A percentile compares a stretch with the other conserved stretches of the same genome.
phyloP scores from a whole-genome alignment of 495 filamentous ascomycete species.

The Acidomyces sp. region DNA sequence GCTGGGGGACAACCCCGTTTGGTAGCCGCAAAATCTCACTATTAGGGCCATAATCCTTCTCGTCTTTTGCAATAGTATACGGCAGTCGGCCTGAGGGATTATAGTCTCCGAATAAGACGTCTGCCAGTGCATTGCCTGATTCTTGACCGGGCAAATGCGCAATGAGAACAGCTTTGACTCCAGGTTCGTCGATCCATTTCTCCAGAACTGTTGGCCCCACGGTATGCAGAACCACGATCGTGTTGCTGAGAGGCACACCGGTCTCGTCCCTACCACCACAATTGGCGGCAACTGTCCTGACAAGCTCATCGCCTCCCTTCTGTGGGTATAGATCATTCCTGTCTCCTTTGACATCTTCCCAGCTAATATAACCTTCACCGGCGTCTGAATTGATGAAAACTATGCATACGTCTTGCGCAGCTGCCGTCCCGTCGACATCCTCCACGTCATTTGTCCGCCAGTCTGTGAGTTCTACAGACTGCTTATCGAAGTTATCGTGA shows the following conservation, averaged over 20 bases:
- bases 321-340: slow-evolving; percentile 69
- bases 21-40: slow-evolving; percentile 63
- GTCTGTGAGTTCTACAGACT: slow-evolving; percentile 45
- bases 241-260: slow-evolving; percentile 26
- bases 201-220: slow-evolving; percentile 82
- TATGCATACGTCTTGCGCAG: slow-evolving; percentile 50
- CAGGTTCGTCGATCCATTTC: slow-evolving; percentile 65
- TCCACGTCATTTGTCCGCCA: slow-evolving; percentile 46
- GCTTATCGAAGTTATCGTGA: slow-evolving; percentile 42
- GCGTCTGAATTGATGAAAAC: slow-evolving; percentile 50
- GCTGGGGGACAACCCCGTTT: slow-evolving; percentile 64
- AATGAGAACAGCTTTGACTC: slow-evolving; percentile 68
- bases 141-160: slow-evolving; percentile 87
- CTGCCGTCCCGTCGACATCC: slow-evolving; percentile 30
- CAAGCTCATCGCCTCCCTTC: slow-evolving; percentile 61
- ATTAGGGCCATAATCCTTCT: slow-evolving; percentile 71
- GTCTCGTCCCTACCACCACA: slow-evolving; percentile 53
- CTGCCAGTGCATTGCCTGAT: slow-evolving; percentile 70
- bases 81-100: slow-evolving; percentile 82
- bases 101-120: slow-evolving; percentile 71
- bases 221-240: slow-evolving; percentile 78
- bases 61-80: slow-evolving; percentile 73
- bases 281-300: slow-evolving; percentile 52
- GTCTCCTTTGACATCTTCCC: slow-evolving; percentile 58
- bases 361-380: slow-evolving; percentile 52